Evolutionary conservation across 139 green algal genomes (phyloP).

Genomic region (Micromonas pusilla): DNA sequence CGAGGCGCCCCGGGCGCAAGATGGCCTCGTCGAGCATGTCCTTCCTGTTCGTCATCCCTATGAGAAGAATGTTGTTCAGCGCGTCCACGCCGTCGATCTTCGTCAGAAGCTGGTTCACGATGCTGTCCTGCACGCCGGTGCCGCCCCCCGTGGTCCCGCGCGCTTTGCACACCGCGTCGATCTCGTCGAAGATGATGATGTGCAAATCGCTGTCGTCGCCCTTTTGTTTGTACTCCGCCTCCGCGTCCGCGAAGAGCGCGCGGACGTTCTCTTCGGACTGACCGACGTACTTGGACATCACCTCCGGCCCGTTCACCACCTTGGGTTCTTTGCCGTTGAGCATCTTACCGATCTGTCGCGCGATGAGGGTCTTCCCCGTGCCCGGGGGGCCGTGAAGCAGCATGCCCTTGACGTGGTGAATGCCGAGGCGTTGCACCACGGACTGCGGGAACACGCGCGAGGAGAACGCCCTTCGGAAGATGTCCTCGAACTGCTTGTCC

Average conservation of each 20-base stretch:
- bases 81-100: conserved; percentile 98
- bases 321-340: conserved; percentile 98
- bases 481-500: conserved; percentile 91
- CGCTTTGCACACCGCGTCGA: conserved; percentile 96
- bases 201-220: conserved; percentile 83
- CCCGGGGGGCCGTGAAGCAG: conserved; percentile 67
- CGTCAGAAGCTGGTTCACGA: conserved; percentile 98
- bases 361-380: conserved; percentile 98
- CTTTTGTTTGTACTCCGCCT: conserved; percentile 66
- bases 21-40: conserved; percentile 99
- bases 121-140: conserved; percentile 85
- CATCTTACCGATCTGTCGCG: conserved; percentile 97
- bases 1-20: conserved; percentile 82
- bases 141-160: conserved; percentile 70
- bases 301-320: conserved; percentile 50
- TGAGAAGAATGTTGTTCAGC: conserved; percentile 99
- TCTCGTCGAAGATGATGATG: conserved; percentile 99
- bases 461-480: conserved; percentile 95
- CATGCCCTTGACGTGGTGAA: conserved; percentile 93
- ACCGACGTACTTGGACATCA: conserved; percentile 89
- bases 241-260: conserved; percentile 90
- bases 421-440: conserved; percentile 83
- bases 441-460: conserved; percentile 83
- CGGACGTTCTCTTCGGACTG: conserved; percentile 94
- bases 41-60: conserved; percentile 86